phyloP scores from a whole-genome alignment of 371 early-diverging fungal species.

The Nematocida sp. region DNA sequence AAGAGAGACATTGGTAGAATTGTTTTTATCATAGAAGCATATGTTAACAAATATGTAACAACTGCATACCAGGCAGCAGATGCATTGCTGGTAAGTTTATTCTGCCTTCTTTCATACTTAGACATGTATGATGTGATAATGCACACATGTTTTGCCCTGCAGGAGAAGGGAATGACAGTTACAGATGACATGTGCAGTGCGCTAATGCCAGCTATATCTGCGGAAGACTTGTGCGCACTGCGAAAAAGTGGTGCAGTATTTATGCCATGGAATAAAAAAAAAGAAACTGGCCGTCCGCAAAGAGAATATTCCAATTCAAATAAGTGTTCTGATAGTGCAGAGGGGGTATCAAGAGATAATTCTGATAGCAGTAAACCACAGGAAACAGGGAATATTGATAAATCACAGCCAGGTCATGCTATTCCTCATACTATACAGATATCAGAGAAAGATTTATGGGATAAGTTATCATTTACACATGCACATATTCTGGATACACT shows the following conservation, averaged over 20 bases:
- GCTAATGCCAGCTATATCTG: not conserved
- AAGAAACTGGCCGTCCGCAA: too few species aligned
- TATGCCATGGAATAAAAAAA: conserved; percentile 1
- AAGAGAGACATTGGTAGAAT: not conserved
- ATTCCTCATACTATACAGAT: too few species aligned
- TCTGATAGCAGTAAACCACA: too few species aligned
- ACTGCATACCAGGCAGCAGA: conserved; percentile 24
- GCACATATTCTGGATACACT: conserved; percentile 1
- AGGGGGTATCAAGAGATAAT: too few species aligned
- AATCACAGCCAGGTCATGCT: too few species aligned
- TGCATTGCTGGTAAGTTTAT: conserved; percentile 11
- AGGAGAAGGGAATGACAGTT: not conserved
- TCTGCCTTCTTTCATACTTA: conserved; percentile 44
- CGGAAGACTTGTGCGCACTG: conserved; percentile 2
- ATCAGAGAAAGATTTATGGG: not conserved
- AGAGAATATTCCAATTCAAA: too few species aligned
- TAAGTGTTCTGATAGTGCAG: too few species aligned
- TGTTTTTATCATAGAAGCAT: conserved; percentile 41
- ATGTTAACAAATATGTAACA: not conserved
- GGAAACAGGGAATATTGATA: too few species aligned
- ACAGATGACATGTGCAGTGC: conserved; percentile 53
- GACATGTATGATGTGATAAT: conserved; percentile 28
- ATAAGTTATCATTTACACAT: not conserved
- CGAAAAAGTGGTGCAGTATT: not conserved
- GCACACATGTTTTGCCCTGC: not conserved